A percentile compares a stretch with the other conserved stretches of the same genome.
phyloP scores from a whole-genome alignment of 2,329 filamentous ascomycete genomes.

The Davidsoniella virescens region DNA sequence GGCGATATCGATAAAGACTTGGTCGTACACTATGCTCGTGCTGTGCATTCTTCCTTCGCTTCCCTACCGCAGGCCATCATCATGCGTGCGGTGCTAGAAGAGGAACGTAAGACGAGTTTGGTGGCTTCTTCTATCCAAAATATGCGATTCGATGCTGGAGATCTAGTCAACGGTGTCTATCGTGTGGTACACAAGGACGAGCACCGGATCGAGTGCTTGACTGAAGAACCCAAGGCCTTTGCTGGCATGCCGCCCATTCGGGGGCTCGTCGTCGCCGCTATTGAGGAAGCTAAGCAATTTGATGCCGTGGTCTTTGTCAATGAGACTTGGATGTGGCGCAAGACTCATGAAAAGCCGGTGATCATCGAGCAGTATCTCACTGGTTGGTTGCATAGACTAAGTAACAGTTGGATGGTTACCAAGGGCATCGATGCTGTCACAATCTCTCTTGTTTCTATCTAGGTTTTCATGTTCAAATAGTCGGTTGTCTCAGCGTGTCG shows the following conservation, averaged over 20 bases:
- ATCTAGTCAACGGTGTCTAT: slow-evolving; percentile 21
- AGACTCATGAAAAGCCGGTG: slow-evolving; percentile 17
- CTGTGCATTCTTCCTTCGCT: slow-evolving; percentile 19
- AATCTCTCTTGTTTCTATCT: neutral
- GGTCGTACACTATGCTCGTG: slow-evolving; percentile 18
- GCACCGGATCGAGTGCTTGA: slow-evolving; percentile 18
- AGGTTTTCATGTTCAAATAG: neutral
- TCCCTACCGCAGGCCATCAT: slow-evolving; percentile 21
- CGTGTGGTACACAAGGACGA: slow-evolving; percentile 17
- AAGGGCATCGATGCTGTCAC: slow-evolving; percentile 15
- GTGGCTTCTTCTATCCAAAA: slow-evolving; percentile 15
- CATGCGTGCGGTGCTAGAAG: slow-evolving; percentile 17
- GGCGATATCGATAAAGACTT: slow-evolving; percentile 13
- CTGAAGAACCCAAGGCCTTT: slow-evolving; percentile 16
- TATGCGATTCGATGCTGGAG: slow-evolving; percentile 16
- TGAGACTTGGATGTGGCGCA: slow-evolving; percentile 26
- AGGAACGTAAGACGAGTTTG: slow-evolving; percentile 17
- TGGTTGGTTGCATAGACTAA: slow-evolving; percentile 19
- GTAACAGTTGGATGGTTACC: slow-evolving; percentile 18
- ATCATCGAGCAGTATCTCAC: slow-evolving; percentile 19
- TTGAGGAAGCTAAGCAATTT: slow-evolving; percentile 3
- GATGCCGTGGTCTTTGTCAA: slow-evolving; percentile 18
- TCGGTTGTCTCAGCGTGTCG: neutral
- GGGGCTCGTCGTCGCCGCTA: slow-evolving; percentile 12
- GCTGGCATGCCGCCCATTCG: slow-evolving; percentile 12